Evolutionary conservation across 257 asterid genomes (phyloP).

Genomic region (Gardenia jasminoides): DNA sequence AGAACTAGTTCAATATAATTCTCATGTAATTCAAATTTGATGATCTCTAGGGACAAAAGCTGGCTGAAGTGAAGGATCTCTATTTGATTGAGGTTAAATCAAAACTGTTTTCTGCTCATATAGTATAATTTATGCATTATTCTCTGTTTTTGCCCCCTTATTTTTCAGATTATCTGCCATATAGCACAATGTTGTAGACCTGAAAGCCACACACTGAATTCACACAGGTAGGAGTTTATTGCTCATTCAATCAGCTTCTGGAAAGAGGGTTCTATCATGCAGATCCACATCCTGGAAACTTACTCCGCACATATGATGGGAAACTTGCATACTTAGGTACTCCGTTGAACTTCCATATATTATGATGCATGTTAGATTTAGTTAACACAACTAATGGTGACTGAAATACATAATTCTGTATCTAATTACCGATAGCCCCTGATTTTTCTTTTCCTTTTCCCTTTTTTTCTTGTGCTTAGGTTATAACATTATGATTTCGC

Average conservation of each 20-base stretch:
- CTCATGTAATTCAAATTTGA: constrained; percentile 17
- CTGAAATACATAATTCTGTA: background rate
- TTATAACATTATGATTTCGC: no score
- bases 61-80: constrained; percentile 80
- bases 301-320: constrained; percentile 88
- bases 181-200: background rate
- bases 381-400: background rate
- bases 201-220: background rate
- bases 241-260: constrained; percentile 97
- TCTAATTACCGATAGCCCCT: background rate
- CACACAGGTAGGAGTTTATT: constrained; percentile 91
- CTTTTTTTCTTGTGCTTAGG: background rate
- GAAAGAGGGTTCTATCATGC: constrained; percentile 97
- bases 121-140: no score
- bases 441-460: background rate
- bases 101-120: constrained; percentile 18
- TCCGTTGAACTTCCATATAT: background rate
- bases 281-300: constrained; percentile 99
- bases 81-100: constrained; percentile 85
- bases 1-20: background rate
- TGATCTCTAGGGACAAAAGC: constrained; percentile 79
- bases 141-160: background rate
- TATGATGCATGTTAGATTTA: background rate
- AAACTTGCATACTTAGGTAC: constrained; percentile 95
- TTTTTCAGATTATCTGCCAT: background rate